Conservation (phyloP, 768 basidiomycete species). For the Lactifluus hygrophoroides region DNA sequence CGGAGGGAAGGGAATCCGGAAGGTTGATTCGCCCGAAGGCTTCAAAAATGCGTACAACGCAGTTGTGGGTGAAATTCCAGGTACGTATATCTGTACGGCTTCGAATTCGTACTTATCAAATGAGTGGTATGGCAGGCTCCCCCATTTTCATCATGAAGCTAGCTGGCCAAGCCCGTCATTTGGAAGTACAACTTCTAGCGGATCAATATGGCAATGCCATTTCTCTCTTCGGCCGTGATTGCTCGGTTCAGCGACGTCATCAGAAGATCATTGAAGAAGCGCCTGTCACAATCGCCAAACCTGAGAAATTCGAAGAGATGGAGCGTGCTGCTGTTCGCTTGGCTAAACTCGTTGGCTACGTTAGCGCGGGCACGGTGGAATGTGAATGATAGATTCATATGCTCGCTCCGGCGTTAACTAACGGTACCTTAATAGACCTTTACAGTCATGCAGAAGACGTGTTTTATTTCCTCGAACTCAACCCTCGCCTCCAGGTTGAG, state of each 20-base stretch:
- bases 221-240: conserved; percentile 97
- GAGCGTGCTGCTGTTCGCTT: conserved; percentile 98
- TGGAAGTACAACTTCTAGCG: conserved; percentile 96
- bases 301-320: conserved; percentile 92
- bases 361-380: conserved; percentile 97
- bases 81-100: conserved; percentile 34
- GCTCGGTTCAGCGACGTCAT: conserved; percentile 97
- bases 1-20: conserved; percentile 97
- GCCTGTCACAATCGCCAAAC: conserved; percentile 93
- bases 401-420: conserved; percentile 4
- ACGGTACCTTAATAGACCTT: conserved; percentile 49
- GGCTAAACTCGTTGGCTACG: conserved; percentile 98
- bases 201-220: conserved; percentile 99
- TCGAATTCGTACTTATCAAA: conserved; percentile 7
- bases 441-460: conserved; percentile 90
- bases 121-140: conserved; percentile 49
- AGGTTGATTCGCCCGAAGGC: conserved; percentile 75
- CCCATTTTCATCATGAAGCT: conserved; percentile 99
- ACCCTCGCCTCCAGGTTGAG: conserved; percentile 98
- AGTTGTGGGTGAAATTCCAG: conserved; percentile 93
- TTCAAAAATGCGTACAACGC: conserved; percentile 95
- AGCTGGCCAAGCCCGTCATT: conserved; percentile 91
- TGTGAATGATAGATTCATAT: conserved; percentile 41
- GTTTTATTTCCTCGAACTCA: conserved; percentile 97
- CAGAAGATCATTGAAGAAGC: conserved; percentile 99